Evolutionary conservation across 2,329 filamentous ascomycete genomes (phyloP).

Genomic region (Phaeosphaeria sp.): DNA sequence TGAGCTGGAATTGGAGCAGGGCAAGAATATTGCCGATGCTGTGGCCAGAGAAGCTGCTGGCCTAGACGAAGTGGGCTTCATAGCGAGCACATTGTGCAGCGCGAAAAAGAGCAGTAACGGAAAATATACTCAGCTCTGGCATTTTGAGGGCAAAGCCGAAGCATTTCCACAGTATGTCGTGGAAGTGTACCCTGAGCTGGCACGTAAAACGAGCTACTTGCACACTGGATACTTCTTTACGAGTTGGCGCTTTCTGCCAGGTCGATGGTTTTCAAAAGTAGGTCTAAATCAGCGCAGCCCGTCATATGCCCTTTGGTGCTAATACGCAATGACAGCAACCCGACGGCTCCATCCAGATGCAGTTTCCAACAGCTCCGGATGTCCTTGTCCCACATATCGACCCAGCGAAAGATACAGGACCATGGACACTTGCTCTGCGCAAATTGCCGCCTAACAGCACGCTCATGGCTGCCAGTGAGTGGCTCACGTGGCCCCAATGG

Average conservation of each 20-base stretch:
- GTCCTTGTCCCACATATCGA: slow-evolving; percentile 20
- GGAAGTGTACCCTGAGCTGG: slow-evolving; percentile 21
- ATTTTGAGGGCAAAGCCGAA: slow-evolving; percentile 39
- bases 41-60: slow-evolving; percentile 22
- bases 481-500: slow-evolving; percentile 27
- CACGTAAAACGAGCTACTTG: slow-evolving; percentile 25
- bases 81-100: slow-evolving; percentile 28
- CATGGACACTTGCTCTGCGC: slow-evolving; percentile 25
- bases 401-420: slow-evolving; percentile 21
- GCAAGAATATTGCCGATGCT: slow-evolving; percentile 37
- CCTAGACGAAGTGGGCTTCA: slow-evolving; percentile 27
- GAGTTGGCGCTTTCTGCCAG: slow-evolving; percentile 24
- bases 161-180: slow-evolving; percentile 30
- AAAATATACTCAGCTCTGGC: slow-evolving; percentile 25
- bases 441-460: slow-evolving; percentile 25
- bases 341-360: slow-evolving; percentile 24
- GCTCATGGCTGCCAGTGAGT: slow-evolving; percentile 30
- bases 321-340: slow-evolving; percentile 4
- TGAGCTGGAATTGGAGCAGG: slow-evolving; percentile 34
- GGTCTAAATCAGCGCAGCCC: neutral
- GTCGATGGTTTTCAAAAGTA: slow-evolving; percentile 24
- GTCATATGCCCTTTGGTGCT: neutral
- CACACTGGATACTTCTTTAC: slow-evolving; percentile 28
- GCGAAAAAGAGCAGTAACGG: slow-evolving; percentile 33
- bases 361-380: slow-evolving; percentile 15